Base-by-base conservation (phyloP, 179 eudicot species). In the Carnegiea gigantea region DNA sequence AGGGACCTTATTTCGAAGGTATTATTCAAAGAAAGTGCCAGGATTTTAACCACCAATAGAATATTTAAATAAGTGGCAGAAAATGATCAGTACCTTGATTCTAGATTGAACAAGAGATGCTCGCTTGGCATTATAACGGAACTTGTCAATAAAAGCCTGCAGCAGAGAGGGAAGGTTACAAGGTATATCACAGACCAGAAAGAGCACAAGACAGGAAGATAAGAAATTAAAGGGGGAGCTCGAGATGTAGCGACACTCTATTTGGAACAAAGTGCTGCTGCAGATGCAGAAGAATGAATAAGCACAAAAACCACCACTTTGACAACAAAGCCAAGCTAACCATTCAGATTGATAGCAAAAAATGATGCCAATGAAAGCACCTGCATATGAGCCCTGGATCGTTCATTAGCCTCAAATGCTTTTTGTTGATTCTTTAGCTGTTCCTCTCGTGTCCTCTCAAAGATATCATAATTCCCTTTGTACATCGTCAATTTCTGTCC, bases 91-190 rank as follows among this genome's bases (percentile, higher is more conserved):
- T 85, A 97, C 99, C 97, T 97, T 97, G 83, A 97, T 97, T 88
- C 99, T 92, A 75, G 99, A 97, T 84, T 97, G 99, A 82, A 97
- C 99, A 83, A 97, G 99, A 73, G 99, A 95, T 54, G 99, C 99
- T 83, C 99, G 98, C 92, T 97, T 97, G 59, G 99, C 99, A 85
- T 97, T 97, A 88, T 90, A 97, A 67, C 99, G 95, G 74, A 97
- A 97, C 84, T 97, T 97, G 81, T 97, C 98, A 60, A 96, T 97
- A 75, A 97, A 97, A 73, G 87, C 49, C 99, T 97, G 99, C 90
- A 92, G 77, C 71, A 86, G 23, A 18, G 64, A 28, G 26, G 60
- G 65, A 53, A 71, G 71, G 75, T 79, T 65, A 53, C 65, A 62
- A 80, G 44, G 49, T 81, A 80, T 36, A 38, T 64, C 78, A 36